phyloP scores from a whole-genome alignment of 208 protist species.

The Borovskyia barvae region DNA sequence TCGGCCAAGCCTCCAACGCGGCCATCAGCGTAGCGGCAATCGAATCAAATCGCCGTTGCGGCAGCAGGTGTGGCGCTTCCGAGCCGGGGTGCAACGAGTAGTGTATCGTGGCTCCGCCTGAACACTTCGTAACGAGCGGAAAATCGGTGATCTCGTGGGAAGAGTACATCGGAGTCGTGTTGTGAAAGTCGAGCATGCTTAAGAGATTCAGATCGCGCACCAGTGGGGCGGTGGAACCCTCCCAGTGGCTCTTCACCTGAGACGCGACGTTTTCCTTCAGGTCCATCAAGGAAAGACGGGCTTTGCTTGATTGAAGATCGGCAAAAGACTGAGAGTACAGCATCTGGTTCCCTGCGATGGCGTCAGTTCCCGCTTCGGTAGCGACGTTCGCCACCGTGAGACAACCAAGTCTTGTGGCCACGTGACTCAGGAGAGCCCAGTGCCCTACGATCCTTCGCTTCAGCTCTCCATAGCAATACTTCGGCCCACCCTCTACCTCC shows the following conservation, averaged over 20 bases:
- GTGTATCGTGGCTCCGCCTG: background rate
- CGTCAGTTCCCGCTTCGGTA: slow-evolving; percentile 42
- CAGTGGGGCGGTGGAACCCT: background rate
- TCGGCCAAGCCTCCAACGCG: slow-evolving; percentile 37
- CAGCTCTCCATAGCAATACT: slow-evolving; percentile 23
- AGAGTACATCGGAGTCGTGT: background rate
- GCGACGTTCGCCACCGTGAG: slow-evolving; percentile 46
- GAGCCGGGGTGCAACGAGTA: slow-evolving; percentile 1
- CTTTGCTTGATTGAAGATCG: slow-evolving; percentile 52
- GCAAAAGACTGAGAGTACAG: slow-evolving; percentile 38
- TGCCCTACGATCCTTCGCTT: slow-evolving; percentile 44
- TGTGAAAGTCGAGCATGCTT: slow-evolving; percentile 9
- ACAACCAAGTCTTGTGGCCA: slow-evolving; percentile 37
- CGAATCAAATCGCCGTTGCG: slow-evolving; percentile 23
- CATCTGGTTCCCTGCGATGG: slow-evolving; percentile 17
- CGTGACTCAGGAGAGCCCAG: slow-evolving; percentile 63
- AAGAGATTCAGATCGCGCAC: slow-evolving; percentile 43
- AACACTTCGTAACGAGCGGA: slow-evolving; percentile 3
- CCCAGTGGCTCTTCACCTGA: slow-evolving; percentile 1
- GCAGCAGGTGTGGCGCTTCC: slow-evolving; percentile 2
- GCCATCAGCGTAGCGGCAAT: slow-evolving; percentile 37
- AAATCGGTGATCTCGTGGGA: slow-evolving; percentile 2
- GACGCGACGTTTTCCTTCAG: slow-evolving; percentile 5
- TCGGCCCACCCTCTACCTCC: slow-evolving; percentile 23
- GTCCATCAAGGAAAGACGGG: slow-evolving; percentile 21